A percentile compares a stretch with the other conserved stretches of the same genome.
phyloP scores from a whole-genome alignment of 1,139 yeast genomes.

The Geotrichum reessii region DNA sequence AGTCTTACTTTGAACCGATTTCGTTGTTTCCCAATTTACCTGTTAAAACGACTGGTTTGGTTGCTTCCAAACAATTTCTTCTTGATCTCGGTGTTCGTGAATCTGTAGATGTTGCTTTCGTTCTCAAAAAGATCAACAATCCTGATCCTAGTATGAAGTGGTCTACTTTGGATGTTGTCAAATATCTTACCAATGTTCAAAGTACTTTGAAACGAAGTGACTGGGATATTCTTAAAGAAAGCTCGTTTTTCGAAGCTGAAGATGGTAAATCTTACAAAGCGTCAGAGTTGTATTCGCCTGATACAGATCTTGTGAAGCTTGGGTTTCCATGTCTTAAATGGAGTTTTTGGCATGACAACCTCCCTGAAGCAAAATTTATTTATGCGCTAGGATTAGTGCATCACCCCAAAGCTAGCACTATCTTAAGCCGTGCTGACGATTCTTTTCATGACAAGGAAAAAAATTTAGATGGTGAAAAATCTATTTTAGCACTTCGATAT shows the following conservation, averaged over 20 bases:
- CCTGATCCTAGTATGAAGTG: slow-evolving; percentile 32
- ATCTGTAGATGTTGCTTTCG: slow-evolving; percentile 40
- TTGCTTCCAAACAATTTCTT: slow-evolving; percentile 32
- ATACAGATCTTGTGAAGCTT: slow-evolving; percentile 27
- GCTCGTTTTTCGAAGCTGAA: slow-evolving; percentile 31
- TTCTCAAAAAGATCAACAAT: slow-evolving; percentile 34
- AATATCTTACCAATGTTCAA: slow-evolving; percentile 33
- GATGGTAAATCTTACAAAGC: slow-evolving; percentile 23
- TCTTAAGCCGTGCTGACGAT: slow-evolving; percentile 25
- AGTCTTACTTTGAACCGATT: slow-evolving; percentile 35
- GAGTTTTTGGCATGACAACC: slow-evolving; percentile 30
- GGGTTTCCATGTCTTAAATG: slow-evolving; percentile 34
- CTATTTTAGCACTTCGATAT: slow-evolving; percentile 29
- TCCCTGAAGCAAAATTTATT: slow-evolving; percentile 33
- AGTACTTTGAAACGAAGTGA: slow-evolving; percentile 30
- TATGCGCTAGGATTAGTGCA: slow-evolving; percentile 32
- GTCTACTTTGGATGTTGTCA: slow-evolving; percentile 37
- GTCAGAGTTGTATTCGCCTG: slow-evolving; percentile 35
- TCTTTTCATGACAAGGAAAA: slow-evolving; percentile 4
- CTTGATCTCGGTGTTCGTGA: slow-evolving; percentile 36
- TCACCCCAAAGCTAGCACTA: slow-evolving; percentile 28
- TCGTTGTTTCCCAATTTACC: slow-evolving; percentile 39
- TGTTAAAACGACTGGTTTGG: slow-evolving; percentile 29
- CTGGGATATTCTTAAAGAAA: slow-evolving; percentile 31
- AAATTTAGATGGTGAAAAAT: slow-evolving; percentile 13